Evolutionary conservation across 805 yeast genomes (phyloP), one percentile per base, ranked within the genome.

Genomic region (Kodamaea kaohsiungensis): DNA sequence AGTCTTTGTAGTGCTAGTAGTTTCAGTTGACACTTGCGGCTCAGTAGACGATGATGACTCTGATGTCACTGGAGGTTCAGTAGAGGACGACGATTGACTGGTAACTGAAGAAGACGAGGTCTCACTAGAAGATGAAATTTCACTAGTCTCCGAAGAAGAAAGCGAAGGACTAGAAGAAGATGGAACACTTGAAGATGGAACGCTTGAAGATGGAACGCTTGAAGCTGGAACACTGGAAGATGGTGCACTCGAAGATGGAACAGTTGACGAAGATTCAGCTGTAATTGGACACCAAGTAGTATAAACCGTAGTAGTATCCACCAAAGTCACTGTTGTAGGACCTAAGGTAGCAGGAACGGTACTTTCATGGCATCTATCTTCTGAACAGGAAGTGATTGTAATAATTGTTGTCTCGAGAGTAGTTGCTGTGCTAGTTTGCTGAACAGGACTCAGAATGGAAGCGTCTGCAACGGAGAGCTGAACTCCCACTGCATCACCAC

Each of bases 381-480:
- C 69, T 22, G 68, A 54, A 60, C 78, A 74, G 17, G 73, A 67
- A 52, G 77, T 73, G 60, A 73, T 65, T 53, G 79, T 73, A 48
- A 70, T 69, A 39, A 66, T 65, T 48, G 69, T 68, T 55, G 77
- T 67, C 50, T 58, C 60, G 52, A 67, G 65, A 15, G 59, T 56
- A 43, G 59, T 48, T 40, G 25, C 56, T 45, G 59, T 55, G 37
- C 37, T 25, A 38, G 59, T 56, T 8, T 48, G 13, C 40, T 25
- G 16, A 43, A 18, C 47, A 48, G 62, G 54, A 52, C 59, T 49
- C 51, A 48, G 54, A 19, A 16, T 40, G n/a, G 17, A 19, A 18
- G 56, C 25, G 45, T 56, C 62, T 43, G 61, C 54, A 18, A 59
- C 61, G 43, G 59, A 59, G 56, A 65, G 51, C 9, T 52, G 60